Percentiles rank a stretch among this genome's conserved stretches.
Conservation (phyloP, 2,329 filamentous ascomycete species). For the Aureobasidium uvarum region DNA sequence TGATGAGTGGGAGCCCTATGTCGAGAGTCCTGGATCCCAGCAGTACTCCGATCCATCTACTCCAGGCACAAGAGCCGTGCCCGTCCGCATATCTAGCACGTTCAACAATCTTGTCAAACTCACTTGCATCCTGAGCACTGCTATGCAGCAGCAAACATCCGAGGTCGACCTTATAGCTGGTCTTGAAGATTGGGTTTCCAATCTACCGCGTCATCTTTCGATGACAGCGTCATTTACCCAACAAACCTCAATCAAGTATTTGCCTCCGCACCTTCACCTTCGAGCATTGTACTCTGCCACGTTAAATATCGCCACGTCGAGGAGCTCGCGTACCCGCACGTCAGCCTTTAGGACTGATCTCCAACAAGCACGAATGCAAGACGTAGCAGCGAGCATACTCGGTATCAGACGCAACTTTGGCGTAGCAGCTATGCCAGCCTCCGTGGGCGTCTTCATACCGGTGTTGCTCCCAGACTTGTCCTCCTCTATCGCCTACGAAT, state of each 20-base stretch:
- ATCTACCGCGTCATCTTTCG: neutral
- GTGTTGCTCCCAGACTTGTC: neutral
- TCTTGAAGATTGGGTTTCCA: neutral
- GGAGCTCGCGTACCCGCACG: neutral
- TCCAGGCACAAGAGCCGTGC: neutral
- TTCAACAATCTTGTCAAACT: conserved; percentile 8
- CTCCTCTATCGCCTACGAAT: too few relatives aligned
- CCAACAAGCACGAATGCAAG: neutral
- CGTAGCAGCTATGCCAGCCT: neutral
- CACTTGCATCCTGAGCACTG: neutral
- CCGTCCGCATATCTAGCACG: conserved; percentile 9
- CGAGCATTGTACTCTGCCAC: neutral
- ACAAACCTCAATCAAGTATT: neutral
- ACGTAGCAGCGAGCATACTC: neutral
- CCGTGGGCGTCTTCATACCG: neutral
- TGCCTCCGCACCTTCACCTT: conserved; percentile 12
- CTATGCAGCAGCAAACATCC: neutral
- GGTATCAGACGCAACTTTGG: neutral
- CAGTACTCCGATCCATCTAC: neutral
- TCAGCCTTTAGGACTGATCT: too few relatives aligned
- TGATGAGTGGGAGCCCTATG: conserved; percentile 12
- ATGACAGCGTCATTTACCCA: neutral
- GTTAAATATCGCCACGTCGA: neutral
- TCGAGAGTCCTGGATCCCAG: neutral
- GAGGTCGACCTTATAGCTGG: neutral